Evolutionary conservation across 257 asterid genomes (phyloP), one percentile per base, ranked within the genome.

Genomic region (Plantago ovata): DNA sequence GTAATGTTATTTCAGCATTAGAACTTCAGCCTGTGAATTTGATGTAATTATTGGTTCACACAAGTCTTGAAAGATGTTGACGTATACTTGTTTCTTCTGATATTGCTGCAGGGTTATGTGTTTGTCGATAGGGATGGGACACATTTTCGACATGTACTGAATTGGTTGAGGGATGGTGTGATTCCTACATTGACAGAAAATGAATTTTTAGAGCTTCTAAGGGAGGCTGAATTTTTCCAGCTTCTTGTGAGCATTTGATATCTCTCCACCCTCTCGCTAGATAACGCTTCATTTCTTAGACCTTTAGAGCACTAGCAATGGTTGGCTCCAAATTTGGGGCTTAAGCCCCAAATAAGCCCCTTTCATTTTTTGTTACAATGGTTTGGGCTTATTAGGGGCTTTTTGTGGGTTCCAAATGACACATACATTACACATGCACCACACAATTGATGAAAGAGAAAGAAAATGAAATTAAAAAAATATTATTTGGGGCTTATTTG

Each of bases 121-220:
- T 91, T 91, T 63, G 77, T 91, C 59, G 98, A 91, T 62, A 87
- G 98, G 66, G 98, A 91, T 61, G 98, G 98, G 53, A 87, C 81
- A 61, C 82, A 84, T 77, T 91, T 91, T 70, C 87, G 94, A 56
- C 95, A 84, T 75, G 76, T 91, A 67, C 70, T 91, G 70, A 91
- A 91, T 75, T 91, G 98, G 98, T 69, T 87, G 75, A 84, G 98
- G 80, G 98, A 91, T 63, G 94, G 96, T 50, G 82, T 73, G 52
- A 58, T 91, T 69, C 98, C 98, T 15, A 58, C 78, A 8, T 60
- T 91, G 81, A 76, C 65, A 58, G 96, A 91, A 53, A 60, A 67
- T 62, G 92, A 79, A 67, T 83, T 76, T 66, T 60, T 81, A 43
- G 96, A 83, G 79, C 89, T 91, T 78, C 62, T 81, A 66, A 79